phyloP scores from a whole-genome alignment of 306 rosid genomes.

The Phaseolus lunatus region DNA sequence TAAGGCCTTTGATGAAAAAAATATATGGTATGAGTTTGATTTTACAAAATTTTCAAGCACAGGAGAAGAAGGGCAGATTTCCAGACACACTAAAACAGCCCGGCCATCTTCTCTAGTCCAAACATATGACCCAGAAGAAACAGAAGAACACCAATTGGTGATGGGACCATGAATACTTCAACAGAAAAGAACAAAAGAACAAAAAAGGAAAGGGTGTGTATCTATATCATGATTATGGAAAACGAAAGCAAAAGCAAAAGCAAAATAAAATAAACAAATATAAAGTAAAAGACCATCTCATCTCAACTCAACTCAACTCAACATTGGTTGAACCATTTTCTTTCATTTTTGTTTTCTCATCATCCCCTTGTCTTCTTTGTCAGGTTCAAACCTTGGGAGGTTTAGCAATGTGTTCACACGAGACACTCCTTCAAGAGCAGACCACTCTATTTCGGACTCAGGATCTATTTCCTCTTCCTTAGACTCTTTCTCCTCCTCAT shows the following conservation, averaged over 20 bases:
- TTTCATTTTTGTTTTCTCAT: slow-evolving; percentile 51
- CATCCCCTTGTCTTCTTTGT: slow-evolving; percentile 60
- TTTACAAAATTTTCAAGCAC: slow-evolving; percentile 42
- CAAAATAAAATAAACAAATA: slow-evolving; percentile 21
- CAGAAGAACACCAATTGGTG: slow-evolving; percentile 21
- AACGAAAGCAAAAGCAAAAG: background rate
- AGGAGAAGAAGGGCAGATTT: slow-evolving; percentile 50
- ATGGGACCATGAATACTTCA: slow-evolving; percentile 33
- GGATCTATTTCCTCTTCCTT: slow-evolving; percentile 61
- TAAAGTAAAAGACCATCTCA: slow-evolving; percentile 25
- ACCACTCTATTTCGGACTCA: slow-evolving; percentile 78
- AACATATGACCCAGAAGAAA: slow-evolving; percentile 29
- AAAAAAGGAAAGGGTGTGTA: slow-evolving; percentile 24
- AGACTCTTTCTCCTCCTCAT: slow-evolving; percentile 48
- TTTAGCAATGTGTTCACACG: slow-evolving; percentile 92
- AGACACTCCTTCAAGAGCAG: slow-evolving; percentile 96
- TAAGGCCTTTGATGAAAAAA: slow-evolving; percentile 9
- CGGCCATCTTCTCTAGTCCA: slow-evolving; percentile 64
- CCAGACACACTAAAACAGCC: slow-evolving; percentile 86
- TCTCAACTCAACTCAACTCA: slow-evolving; percentile 10
- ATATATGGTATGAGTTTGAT: slow-evolving; percentile 25
- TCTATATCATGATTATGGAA: slow-evolving; percentile 39
- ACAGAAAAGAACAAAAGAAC: slow-evolving; percentile 32
- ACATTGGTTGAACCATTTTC: slow-evolving; percentile 46
- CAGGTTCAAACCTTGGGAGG: slow-evolving; percentile 92